phyloP scores from a whole-genome alignment of 441 rosid species.

The Euphorbia corollata region DNA sequence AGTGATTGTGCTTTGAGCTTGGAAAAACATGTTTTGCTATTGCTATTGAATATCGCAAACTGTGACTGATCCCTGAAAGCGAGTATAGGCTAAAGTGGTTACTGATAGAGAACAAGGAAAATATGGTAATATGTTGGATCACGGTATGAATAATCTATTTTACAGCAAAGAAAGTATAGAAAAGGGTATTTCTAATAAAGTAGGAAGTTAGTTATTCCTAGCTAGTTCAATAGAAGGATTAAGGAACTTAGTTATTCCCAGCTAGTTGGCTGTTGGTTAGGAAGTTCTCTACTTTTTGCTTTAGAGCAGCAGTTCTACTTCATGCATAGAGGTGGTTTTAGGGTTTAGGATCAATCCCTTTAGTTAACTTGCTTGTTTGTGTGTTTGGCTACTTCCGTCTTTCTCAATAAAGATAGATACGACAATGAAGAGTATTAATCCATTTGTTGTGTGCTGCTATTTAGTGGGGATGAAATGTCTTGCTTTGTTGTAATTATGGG shows the following conservation, averaged over 20 bases:
- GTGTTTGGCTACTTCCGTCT: neutral
- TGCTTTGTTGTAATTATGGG: neutral
- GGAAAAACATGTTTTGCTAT: neutral
- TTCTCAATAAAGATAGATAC: neutral
- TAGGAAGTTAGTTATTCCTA: no score
- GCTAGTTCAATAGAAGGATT: neutral
- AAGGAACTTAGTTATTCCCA: no score
- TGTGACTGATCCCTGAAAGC: no score
- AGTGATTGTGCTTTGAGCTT: neutral
- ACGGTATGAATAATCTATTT: neutral
- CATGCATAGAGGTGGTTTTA: neutral
- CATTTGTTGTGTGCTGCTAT: neutral
- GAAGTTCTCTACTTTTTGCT: neutral
- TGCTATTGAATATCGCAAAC: no score
- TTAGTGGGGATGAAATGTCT: neutral
- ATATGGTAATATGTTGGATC: neutral
- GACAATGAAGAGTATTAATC: neutral
- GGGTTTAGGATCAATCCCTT: neutral
- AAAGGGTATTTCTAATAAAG: neutral
- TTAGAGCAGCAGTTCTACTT: neutral
- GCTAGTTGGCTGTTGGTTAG: no score
- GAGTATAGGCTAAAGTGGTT: neutral
- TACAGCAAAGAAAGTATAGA: neutral
- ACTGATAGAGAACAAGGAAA: neutral
- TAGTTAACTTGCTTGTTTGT: neutral